Evolutionary conservation across 352 stramenopile genomes (phyloP).

Genomic region (Thalassiosira oceanica): DNA sequence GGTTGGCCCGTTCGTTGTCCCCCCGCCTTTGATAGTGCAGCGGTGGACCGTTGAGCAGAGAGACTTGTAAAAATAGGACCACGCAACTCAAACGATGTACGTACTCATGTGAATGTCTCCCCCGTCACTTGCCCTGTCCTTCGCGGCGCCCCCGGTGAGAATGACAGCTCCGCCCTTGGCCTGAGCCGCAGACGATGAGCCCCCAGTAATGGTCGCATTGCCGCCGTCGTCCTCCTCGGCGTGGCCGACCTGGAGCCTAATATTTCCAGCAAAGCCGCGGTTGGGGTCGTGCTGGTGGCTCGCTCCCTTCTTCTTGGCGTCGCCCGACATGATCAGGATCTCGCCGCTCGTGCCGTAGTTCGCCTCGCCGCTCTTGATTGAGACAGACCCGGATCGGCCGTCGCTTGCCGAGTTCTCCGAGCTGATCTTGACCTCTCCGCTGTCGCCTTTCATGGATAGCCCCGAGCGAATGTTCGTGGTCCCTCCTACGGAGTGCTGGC

Average conservation of each 20-base stretch:
- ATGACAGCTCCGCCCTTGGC: conserved; percentile 17
- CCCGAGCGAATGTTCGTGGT: too few species aligned
- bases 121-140: conserved; percentile 32
- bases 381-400: conserved; percentile 33
- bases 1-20: conserved; percentile 7
- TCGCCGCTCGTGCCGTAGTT: conserved; percentile 44
- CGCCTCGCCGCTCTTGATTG: conserved; percentile 35
- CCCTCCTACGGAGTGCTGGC: too few species aligned
- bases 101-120: too few species aligned
- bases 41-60: too few species aligned
- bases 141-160: conserved; percentile 20
- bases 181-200: conserved; percentile 12
- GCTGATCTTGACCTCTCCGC: conserved; percentile 44
- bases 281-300: too few species aligned
- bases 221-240: conserved; percentile 25
- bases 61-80: too few species aligned
- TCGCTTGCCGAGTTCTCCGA: conserved; percentile 37
- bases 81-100: too few species aligned
- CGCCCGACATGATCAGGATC: conserved; percentile 45
- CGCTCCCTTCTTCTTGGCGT: conserved; percentile 4
- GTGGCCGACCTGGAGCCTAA: conserved; percentile 26
- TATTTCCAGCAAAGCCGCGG: conserved; percentile 30
- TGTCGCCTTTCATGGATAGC: conserved; percentile 25
- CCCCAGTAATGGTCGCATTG: conserved; percentile 19
- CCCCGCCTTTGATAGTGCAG: conserved; percentile 9